Evolutionary conservation across 208 protist genomes (phyloP).

Genomic region (Wallacemonas rigidus): DNA sequence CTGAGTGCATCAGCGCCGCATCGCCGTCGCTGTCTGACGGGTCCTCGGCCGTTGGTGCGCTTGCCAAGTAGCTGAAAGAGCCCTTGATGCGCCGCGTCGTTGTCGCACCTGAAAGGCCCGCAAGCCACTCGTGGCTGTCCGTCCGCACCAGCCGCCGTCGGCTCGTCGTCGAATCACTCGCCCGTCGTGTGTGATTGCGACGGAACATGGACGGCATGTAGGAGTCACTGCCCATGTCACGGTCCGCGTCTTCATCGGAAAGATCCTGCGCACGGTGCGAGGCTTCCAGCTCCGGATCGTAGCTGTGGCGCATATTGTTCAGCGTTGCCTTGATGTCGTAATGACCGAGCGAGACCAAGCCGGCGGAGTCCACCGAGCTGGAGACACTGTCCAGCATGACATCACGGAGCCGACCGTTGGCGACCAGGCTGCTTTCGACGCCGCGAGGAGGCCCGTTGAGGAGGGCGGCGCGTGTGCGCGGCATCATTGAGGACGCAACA

Average conservation of each 20-base stretch:
- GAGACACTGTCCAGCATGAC: background rate
- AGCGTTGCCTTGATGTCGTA: background rate
- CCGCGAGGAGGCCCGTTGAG: background rate
- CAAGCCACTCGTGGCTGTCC: slow-evolving; percentile 7
- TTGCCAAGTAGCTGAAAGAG: slow-evolving; percentile 5
- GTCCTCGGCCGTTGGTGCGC: background rate
- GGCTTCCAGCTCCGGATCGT: background rate
- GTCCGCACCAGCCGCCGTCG: background rate
- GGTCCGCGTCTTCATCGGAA: background rate
- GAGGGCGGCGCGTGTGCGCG: background rate
- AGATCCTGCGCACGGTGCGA: background rate
- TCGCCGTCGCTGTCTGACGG: background rate
- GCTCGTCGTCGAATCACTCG: background rate
- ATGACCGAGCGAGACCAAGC: background rate
- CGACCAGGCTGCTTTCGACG: background rate
- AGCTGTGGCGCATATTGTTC: background rate
- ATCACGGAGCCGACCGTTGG: background rate
- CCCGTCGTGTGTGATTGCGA: background rate
- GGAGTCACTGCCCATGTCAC: background rate
- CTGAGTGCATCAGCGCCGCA: background rate
- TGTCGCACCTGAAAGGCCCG: background rate
- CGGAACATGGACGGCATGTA: slow-evolving; percentile 14
- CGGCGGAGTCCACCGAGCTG: background rate
- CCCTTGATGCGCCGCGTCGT: too few relatives aligned
- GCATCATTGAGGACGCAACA: background rate